Evolutionary conservation across 352 stramenopile genomes (phyloP).

Genomic region (Thraustochytrium striatum): DNA sequence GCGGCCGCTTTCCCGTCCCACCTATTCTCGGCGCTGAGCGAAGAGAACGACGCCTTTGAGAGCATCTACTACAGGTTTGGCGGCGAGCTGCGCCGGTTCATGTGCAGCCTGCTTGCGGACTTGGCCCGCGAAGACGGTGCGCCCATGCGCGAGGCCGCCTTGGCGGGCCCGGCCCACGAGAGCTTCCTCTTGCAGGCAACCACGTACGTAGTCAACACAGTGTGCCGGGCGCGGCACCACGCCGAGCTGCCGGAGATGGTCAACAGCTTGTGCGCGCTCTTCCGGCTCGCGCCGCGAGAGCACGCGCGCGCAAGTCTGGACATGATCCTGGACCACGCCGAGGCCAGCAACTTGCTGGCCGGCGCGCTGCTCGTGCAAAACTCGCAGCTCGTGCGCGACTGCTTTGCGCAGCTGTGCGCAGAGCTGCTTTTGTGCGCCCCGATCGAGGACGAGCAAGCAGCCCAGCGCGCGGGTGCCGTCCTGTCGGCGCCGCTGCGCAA

Average conservation of each 20-base stretch:
- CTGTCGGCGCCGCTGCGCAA: not conserved
- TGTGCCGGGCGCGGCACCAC: not conserved
- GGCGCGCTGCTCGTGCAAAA: not conserved
- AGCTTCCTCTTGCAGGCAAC: too few relatives aligned
- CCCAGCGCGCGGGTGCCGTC: not conserved
- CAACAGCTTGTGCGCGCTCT: not conserved
- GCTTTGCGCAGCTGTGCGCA: too few relatives aligned
- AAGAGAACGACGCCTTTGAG: conserved; percentile 10
- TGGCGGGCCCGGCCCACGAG: not conserved
- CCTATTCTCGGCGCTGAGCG: not conserved
- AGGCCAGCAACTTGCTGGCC: not conserved
- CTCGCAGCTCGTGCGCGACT: not conserved
- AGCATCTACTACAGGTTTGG: not conserved
- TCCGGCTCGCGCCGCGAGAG: not conserved
- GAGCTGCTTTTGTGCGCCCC: not conserved
- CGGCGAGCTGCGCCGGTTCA: not conserved
- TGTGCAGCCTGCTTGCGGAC: not conserved
- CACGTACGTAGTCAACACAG: not conserved
- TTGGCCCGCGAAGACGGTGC: not conserved
- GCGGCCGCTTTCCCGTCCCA: not conserved
- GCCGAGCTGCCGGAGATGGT: not conserved
- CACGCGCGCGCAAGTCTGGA: not conserved
- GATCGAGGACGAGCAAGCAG: not conserved
- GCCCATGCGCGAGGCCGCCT: not conserved
- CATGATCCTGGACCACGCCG: not conserved